Conservation (phyloP, 441 rosid genomes). For the Biscutella laevigata region DNA sequence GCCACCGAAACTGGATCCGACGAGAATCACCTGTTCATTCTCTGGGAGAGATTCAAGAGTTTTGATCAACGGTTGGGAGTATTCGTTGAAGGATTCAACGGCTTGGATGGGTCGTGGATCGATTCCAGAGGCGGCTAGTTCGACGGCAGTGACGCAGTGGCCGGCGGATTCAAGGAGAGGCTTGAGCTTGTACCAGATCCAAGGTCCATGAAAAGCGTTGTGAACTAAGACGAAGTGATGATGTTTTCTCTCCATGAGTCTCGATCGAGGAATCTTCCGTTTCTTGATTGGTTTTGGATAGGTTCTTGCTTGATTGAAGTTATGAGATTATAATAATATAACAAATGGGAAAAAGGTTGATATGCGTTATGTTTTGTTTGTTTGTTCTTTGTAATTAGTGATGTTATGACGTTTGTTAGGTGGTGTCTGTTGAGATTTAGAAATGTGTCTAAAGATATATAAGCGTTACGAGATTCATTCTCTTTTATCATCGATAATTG, state of each 20-base stretch:
- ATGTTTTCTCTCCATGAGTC: conserved; percentile 14
- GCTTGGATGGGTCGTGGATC: conserved; percentile 23
- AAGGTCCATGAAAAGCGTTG: conserved; percentile 39
- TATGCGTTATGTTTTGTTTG: neutral
- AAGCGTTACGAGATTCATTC: too few species aligned
- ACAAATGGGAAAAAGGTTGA: too few species aligned
- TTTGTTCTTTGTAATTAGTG: too few species aligned
- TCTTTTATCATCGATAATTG: too few species aligned
- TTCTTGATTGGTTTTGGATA: neutral
- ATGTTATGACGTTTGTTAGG: too few species aligned
- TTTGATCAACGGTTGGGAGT: conserved; percentile 23
- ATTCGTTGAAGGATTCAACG: conserved; percentile 17
- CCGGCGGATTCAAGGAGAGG: conserved; percentile 33
- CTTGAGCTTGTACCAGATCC: conserved; percentile 48
- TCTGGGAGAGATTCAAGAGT: conserved; percentile 16
- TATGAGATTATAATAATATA: too few species aligned
- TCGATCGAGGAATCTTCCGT: neutral
- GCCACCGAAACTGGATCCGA: conserved; percentile 32
- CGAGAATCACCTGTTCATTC: conserved; percentile 22
- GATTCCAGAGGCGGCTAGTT: conserved; percentile 27
- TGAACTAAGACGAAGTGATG: conserved; percentile 52
- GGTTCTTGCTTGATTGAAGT: neutral
- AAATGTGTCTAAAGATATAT: too few species aligned
- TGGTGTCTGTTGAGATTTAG: too few species aligned
- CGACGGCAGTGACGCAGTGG: conserved; percentile 34